phyloP scores from a whole-genome alignment of 768 basidiomycete species.

The Leccinum rimulosum region DNA sequence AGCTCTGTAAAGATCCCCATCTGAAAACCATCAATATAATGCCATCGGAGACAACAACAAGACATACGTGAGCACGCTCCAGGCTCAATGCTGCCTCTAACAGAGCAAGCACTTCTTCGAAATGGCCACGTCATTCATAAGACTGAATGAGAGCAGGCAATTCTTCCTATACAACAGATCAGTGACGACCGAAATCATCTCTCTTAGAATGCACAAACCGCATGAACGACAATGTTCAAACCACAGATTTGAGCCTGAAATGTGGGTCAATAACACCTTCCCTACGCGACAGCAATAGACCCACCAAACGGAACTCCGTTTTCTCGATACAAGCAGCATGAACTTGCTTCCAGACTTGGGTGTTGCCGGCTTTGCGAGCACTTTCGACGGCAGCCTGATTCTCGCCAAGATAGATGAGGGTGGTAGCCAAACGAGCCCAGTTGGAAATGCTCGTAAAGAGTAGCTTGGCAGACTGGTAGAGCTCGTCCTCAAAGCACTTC shows the following conservation, averaged over 20 bases:
- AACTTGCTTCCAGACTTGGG: conserved; percentile 99
- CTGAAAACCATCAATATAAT: conserved; percentile 31
- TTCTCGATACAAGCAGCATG: conserved; percentile 99
- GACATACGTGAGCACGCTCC: conserved; percentile 85
- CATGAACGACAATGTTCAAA: conserved; percentile 96
- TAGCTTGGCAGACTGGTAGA: conserved; percentile 96
- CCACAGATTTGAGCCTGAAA: conserved; percentile 93
- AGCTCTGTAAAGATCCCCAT: conserved; percentile 99
- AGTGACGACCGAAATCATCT: conserved; percentile 6
- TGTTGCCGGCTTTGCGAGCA: conserved; percentile 98
- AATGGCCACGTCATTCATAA: conserved; percentile 90
- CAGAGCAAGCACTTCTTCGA: conserved; percentile 88
- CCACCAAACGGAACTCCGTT: conserved; percentile 85
- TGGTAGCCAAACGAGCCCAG: conserved; percentile 97
- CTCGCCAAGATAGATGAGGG: conserved; percentile 96
- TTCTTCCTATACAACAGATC: conserved; percentile 57
- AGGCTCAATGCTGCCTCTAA: conserved; percentile 95
- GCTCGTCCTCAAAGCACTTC: conserved; percentile 97
- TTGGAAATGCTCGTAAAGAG: conserved; percentile 97
- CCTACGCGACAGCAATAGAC: conserved; percentile 16
- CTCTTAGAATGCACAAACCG: conserved; percentile 34
- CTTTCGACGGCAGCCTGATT: conserved; percentile 99
- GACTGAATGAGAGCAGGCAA: conserved; percentile 68
- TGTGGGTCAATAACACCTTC: conserved; percentile 6
- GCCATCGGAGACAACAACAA: not conserved